Conservation (phyloP, 108 stramenopile species). For the Asterionellopsis glacialis region DNA sequence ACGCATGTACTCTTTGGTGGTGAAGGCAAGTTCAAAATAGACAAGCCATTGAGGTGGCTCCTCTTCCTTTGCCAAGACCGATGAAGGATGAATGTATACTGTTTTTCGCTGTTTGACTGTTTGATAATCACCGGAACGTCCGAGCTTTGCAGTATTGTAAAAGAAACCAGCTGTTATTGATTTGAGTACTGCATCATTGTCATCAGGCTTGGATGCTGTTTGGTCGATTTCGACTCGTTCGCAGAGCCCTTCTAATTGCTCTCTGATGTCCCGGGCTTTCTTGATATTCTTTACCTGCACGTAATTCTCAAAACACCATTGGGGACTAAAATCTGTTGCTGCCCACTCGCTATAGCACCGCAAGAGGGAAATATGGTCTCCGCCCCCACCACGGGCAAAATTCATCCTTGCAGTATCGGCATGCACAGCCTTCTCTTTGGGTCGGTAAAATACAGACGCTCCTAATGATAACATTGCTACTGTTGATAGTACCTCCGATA, state of each 20-base stretch:
- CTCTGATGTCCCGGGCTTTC: slow-evolving; percentile 95
- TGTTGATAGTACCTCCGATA: slow-evolving; percentile 88
- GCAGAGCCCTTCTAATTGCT: slow-evolving; percentile 96
- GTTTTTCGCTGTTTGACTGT: slow-evolving; percentile 94
- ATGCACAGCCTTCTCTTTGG: slow-evolving; percentile 96
- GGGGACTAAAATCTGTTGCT: slow-evolving; percentile 86
- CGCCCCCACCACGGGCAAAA: slow-evolving; percentile 97
- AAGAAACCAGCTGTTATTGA: slow-evolving; percentile 97
- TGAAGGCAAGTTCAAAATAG: slow-evolving; percentile 97
- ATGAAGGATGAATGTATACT: slow-evolving; percentile 96
- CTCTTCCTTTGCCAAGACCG: slow-evolving; percentile 88
- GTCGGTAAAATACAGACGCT: slow-evolving; percentile 92
- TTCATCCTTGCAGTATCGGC: slow-evolving; percentile 96
- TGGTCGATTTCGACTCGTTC: slow-evolving; percentile 97
- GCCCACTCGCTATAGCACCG: slow-evolving; percentile 95
- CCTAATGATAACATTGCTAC: slow-evolving; percentile 96
- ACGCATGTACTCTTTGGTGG: slow-evolving; percentile 98
- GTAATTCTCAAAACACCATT: slow-evolving; percentile 99
- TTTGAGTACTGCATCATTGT: slow-evolving; percentile 82
- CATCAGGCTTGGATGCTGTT: slow-evolving; percentile 54
- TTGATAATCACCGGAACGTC: slow-evolving; percentile 90
- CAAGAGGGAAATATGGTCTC: slow-evolving; percentile 91
- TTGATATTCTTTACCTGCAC: slow-evolving; percentile 93
- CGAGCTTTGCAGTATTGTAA: slow-evolving; percentile 92
- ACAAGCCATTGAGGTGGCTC: slow-evolving; percentile 91